A percentile compares a stretch with the other conserved stretches of the same genome.
Conservation (phyloP, 2,329 filamentous ascomycete genomes). For the Didymella sp. region DNA sequence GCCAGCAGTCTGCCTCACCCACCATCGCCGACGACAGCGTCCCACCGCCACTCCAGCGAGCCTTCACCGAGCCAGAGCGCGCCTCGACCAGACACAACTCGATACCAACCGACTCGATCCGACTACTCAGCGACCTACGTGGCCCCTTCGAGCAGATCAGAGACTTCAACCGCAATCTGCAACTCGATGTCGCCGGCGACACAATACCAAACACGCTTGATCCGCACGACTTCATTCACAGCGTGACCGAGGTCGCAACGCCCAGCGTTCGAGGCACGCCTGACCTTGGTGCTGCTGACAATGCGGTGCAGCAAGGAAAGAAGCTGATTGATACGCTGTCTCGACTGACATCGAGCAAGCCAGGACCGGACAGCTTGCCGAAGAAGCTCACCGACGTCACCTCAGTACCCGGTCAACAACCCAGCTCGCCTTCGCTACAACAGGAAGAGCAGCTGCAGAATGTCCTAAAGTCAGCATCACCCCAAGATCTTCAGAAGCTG, state of each 20-base stretch:
- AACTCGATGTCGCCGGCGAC: conserved; percentile 43
- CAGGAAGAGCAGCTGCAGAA: conserved; percentile 44
- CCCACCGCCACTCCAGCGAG: conserved; percentile 17
- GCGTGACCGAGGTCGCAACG: conserved; percentile 57
- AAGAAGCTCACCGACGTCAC: conserved; percentile 26
- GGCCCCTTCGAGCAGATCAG: conserved; percentile 36
- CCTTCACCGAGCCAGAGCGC: conserved; percentile 28
- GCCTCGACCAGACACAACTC: conserved; percentile 33
- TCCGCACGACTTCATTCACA: conserved; percentile 52
- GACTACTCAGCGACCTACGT: conserved; percentile 25
- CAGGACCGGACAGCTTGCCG: conserved; percentile 25
- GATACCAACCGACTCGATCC: conserved; percentile 23
- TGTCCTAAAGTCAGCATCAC: conserved; percentile 41
- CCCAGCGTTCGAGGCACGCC: conserved; percentile 55
- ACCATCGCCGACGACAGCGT: conserved; percentile 40
- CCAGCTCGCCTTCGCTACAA: conserved; percentile 30
- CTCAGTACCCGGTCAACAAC: conserved; percentile 30
- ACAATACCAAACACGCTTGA: conserved; percentile 48
- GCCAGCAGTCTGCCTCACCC: conserved; percentile 40
- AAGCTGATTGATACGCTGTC: conserved; percentile 41
- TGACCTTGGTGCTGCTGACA: conserved; percentile 44
- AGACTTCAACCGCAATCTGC: conserved; percentile 43
- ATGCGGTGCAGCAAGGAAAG: conserved; percentile 47
- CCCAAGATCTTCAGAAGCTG: conserved; percentile 45
- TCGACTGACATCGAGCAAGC: conserved; percentile 33